Base-by-base conservation (phyloP, 345 rosid genomes). In the Moricandia moricandioides region DNA sequence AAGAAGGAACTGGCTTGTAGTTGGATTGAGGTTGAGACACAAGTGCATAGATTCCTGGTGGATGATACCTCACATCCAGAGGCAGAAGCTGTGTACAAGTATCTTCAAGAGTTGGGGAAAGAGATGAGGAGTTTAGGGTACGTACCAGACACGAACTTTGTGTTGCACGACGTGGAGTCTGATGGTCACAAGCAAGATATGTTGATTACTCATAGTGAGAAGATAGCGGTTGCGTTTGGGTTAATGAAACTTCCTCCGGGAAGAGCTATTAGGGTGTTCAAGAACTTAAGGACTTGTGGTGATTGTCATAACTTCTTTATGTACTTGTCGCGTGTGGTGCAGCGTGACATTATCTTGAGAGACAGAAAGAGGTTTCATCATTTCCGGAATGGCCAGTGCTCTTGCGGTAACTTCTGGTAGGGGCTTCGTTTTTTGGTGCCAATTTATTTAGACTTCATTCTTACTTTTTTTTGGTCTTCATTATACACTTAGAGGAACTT, bases 401-500 rank as follows among this genome's bases (percentile, higher is more conserved):
- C 83, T 61, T 80, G 83, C 29, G 78, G 80, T 52, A 62, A 80
- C 73, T 80, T 75, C 71, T 80, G 80, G 83, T 80, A 76, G 62
- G 45, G 24, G 24, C 24, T 49, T 49, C 6, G 24, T 21, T 3
- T 49, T 49, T 16, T 49, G 55, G 3, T 49, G 1, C 56, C 56
- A 49, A 16, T 49, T 49, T 0, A 49, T 49, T 14, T 47, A 47
- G 21, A 49, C 56, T 49, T 49, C 56, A 49, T 49, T 49, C 10
- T 49, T 49, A 49, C 24, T 16, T 49, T 14, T 49, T 33, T 33
- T 49, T 49, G 43, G 10, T 9, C 11, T 37, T 37, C 11, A 37
- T 33, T 5, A 6, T 7, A 33, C 7, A 37, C 43, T 21, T 21
- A 21, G 24, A 21, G 24, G 24, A 21, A 21, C 24, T 8, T 37